Evolutionary conservation across 2,329 filamentous ascomycete genomes (phyloP).

Genomic region (Sporothrix pseudoabietina): DNA sequence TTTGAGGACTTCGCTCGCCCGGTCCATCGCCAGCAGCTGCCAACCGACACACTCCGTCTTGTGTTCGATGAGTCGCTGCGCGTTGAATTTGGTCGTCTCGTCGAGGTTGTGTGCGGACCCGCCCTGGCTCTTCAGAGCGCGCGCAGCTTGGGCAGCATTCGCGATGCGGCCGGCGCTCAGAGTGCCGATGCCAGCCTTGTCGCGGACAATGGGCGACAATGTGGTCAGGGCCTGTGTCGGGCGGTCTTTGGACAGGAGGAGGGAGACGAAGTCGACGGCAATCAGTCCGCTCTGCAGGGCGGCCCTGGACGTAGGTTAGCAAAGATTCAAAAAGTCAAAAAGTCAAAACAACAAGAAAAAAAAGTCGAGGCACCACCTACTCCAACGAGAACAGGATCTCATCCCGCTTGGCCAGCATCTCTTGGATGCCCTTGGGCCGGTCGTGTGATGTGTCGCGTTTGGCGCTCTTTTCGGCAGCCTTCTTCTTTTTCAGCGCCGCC

Average conservation of each 20-base stretch:
- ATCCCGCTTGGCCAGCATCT: conserved; percentile 54
- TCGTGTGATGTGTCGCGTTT: conserved; percentile 39
- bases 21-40: conserved; percentile 75
- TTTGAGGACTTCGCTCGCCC: conserved; percentile 72
- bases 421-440: conserved; percentile 39
- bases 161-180: conserved; percentile 68
- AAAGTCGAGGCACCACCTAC: conserved; percentile 44
- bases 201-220: conserved; percentile 69
- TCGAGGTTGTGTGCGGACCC: conserved; percentile 38
- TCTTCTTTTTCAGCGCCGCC: neutral
- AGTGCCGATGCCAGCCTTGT: conserved; percentile 72
- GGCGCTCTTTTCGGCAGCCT: conserved; percentile 39
- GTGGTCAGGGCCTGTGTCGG: conserved; percentile 69
- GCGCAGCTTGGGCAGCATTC: conserved; percentile 57
- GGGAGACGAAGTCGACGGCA: conserved; percentile 78
- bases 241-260: conserved; percentile 79
- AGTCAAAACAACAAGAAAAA: too few relatives aligned
- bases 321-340: conserved; percentile 19
- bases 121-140: conserved; percentile 27
- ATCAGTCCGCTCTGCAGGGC: conserved; percentile 65
- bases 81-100: conserved; percentile 39
- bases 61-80: conserved; percentile 55
- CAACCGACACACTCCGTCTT: conserved; percentile 66
- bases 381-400: conserved; percentile 62
- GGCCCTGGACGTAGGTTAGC: conserved; percentile 40